These are phyloP conservation scores for Alternaria angustiovoidea DNA, from an alignment of 2,329 filamentous ascomycete species.

Conservation along the genomic window DNA sequence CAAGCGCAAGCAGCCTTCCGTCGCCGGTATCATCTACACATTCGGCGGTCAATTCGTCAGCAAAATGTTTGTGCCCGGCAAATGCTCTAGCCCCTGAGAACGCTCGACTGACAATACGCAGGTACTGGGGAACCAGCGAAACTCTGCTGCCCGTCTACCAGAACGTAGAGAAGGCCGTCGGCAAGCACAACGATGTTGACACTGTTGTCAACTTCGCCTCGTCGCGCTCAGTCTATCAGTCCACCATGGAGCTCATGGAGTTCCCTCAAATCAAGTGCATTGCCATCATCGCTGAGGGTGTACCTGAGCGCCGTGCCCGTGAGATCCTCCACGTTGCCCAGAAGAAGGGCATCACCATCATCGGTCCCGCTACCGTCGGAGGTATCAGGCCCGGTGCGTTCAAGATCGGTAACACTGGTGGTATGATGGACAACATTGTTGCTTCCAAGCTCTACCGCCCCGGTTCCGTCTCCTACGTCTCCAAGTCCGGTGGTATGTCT, in stretches of 20 bases:
- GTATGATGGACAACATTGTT: conserved; percentile 99
- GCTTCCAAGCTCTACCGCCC: conserved; percentile 99
- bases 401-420: conserved; percentile 99
- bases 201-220: conserved; percentile 99
- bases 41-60: conserved; percentile 99
- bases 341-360: conserved; percentile 99
- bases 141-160: conserved; percentile 99
- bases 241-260: conserved; percentile 98
- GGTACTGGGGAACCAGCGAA: conserved; percentile 99
- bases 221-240: conserved; percentile 97
- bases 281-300: conserved; percentile 99
- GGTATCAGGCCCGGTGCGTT: conserved; percentile 99
- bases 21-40: conserved; percentile 99
- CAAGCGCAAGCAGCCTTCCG: conserved; percentile 95
- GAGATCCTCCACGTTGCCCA: conserved; percentile 96
- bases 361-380: conserved; percentile 96
- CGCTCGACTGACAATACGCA: conserved; percentile 38
- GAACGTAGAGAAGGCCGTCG: conserved; percentile 87
- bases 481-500: conserved; percentile 99
- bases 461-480: conserved; percentile 98
- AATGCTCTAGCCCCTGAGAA: conserved; percentile 4
- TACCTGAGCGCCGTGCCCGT: conserved; percentile 95
- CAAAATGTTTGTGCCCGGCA: conserved; percentile 78
- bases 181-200: conserved; percentile 97
- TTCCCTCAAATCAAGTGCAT: conserved; percentile 97